Evolutionary conservation across 108 stramenopile genomes (phyloP), one percentile per base, ranked within the genome.

Genomic region (Chaetoceros tenuissimus): DNA sequence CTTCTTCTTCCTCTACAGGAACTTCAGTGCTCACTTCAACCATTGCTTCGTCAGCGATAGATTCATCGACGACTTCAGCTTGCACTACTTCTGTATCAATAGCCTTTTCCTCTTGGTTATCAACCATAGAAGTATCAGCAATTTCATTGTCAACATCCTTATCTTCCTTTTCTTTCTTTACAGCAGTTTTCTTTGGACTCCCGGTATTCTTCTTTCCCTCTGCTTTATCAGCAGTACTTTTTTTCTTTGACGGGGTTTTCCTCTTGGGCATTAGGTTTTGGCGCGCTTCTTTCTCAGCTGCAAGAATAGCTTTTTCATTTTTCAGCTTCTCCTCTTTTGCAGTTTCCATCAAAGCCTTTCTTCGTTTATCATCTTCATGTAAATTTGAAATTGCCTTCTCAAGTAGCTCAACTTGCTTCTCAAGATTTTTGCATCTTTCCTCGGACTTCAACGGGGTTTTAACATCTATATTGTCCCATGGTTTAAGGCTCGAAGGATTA

Each of bases 391-490:
- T 65, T 57, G 71, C 71, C 34, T 63, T 31, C 46, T 63, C 67
- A 24, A 75, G 50, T 0, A 72, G 30, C 24, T 45, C 46, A 22
- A 70, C 66, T 49, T 72, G 60, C 57, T 72, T 57, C 20, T 51
- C 65, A 19, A 75, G 46, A 20, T 61, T 69, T 52, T 58, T 52
- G 49, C 66, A 85, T 72, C 77, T 68, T 53, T 88, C 82, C 3
- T 50, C 57, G 16, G 80, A 77, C 24, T 67, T 74, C 50, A 59
- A 53, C n/a, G 76, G 81, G 20, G 55, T 51, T 3, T 74, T 72
- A 0, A 79, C 48, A 51, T 87, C 73, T 43, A 92, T 85, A 23
- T 74, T 66, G 31, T 82, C 81, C 83, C 87, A 88, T 18, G 82
- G 82, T 43, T 71, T 78, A 28, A 53, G 30, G 5, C 58, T 23